phyloP scores from a whole-genome alignment of 129 eudicot genomes.

The Flaveria robusta region DNA sequence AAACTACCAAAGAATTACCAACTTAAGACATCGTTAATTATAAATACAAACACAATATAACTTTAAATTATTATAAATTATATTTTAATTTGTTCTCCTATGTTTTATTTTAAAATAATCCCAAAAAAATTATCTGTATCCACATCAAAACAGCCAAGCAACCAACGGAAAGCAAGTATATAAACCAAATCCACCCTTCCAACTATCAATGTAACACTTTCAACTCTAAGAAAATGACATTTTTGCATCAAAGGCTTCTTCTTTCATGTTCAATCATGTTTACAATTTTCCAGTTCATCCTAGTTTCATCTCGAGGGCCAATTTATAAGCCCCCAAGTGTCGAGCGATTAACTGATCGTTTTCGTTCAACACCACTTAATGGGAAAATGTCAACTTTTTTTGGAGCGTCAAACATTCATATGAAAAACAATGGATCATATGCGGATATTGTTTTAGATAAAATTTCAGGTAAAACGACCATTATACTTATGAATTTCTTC shows the following conservation, averaged over 20 bases:
- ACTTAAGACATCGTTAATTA: not conserved
- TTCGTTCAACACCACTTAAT: conserved; percentile 39
- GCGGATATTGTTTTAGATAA: conserved; percentile 65
- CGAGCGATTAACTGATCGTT: conserved; percentile 54
- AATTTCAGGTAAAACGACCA: conserved; percentile 46
- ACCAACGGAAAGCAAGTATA: conserved; percentile 27
- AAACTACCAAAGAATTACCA: not conserved
- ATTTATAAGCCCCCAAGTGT: conserved; percentile 58
- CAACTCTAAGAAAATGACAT: conserved; percentile 43
- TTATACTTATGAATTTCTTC: not conserved
- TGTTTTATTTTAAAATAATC: not conserved
- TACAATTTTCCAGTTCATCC: not conserved
- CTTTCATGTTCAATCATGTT: conserved; percentile 33
- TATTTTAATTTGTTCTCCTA: not conserved
- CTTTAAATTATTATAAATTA: not conserved
- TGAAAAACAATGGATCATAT: conserved; percentile 58
- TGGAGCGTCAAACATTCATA: conserved; percentile 57
- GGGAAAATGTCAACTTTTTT: conserved; percentile 44
- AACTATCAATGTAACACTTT: conserved; percentile 22
- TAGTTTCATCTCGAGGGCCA: conserved; percentile 45
- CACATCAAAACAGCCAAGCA: conserved; percentile 26
- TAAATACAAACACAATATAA: not conserved
- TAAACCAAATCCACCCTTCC: conserved; percentile 29
- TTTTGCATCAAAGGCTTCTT: conserved; percentile 30
- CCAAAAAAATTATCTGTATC: not conserved